Base-by-base conservation (phyloP, 2,329 filamentous ascomycete genomes). In the Botrytis elliptica region DNA sequence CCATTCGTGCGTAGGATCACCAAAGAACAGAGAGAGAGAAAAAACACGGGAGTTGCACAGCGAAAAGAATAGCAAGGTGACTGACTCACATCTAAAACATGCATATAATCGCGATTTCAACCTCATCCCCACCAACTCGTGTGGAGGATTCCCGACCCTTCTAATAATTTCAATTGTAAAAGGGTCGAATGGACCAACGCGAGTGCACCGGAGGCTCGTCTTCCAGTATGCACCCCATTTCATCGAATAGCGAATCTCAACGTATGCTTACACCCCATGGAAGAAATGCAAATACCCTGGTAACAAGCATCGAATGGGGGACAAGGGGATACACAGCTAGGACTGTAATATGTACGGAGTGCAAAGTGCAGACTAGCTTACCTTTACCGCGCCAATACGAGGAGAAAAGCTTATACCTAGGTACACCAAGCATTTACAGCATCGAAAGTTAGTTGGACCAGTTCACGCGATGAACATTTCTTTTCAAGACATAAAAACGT, bases 271-370 rank as follows among this genome's bases (percentile, higher is more conserved):
- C 33, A n/a, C 14, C 42, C 64, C 64, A 52, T 66, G 44, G 4
- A 38, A 66, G 29, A 52, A 52, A 66, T 66, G 20, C 42, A 38
- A 52, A 52, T 67, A 67, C n/a, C 64, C 64, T 52, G n/a, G 64
- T 38, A 25, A 18, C 22, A 52, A 67, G 22, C 64, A 25, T 49
- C 44, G 29, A 46, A 36, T 38, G 38, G 33, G 64, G 25, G 44
- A 25, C 44, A 18, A 38, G 20, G 18, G 63, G 20, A n/a, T 66
- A 36, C 44, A n/a, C 12, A 38, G 25, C 52, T 57, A 57, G n/a
- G 38, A 18, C 44, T 33, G 64, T 18, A 29, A 6, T 29, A 29
- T 57, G 14, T 29, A 18, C 52, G 16, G n/a, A 57, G 52, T 33
- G n/a, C 25, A 57, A 14, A 57, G 52, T 33, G n/a, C 25, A 57